These are phyloP conservation scores for Coemansia sp. DNA, from an alignment of 192 early-diverging fungal species.

Conservation along the genomic window DNA sequence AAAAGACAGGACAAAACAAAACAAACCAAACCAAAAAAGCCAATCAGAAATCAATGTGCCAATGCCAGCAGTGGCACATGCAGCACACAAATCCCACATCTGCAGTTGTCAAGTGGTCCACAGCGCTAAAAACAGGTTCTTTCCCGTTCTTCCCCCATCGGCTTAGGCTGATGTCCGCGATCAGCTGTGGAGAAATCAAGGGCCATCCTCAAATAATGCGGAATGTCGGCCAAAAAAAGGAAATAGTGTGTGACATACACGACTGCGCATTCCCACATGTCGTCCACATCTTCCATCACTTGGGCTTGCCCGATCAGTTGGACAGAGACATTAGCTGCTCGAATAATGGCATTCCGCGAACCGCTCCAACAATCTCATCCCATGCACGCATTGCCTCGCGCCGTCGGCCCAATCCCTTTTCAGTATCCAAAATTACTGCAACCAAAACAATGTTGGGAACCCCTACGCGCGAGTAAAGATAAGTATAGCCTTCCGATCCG, in stretches of 20 bases:
- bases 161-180: not conserved
- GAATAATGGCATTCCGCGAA: constrained; percentile 43
- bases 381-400: constrained; percentile 47
- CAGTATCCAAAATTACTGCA: constrained; percentile 40
- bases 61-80: constrained; percentile 6
- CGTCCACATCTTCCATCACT: not conserved
- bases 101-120: not conserved
- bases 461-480: constrained; percentile 47
- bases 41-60: constrained; percentile 12
- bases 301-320: constrained; percentile 9
- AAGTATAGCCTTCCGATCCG: constrained; percentile 42
- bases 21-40: not conserved
- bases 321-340: constrained; percentile 32
- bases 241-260: not conserved
- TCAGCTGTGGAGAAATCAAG: constrained; percentile 4
- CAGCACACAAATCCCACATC: not conserved
- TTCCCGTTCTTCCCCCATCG: not conserved
- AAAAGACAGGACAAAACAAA: not conserved
- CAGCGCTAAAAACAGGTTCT: not conserved
- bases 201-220: not conserved
- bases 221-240: not conserved
- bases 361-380: constrained; percentile 38
- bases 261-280: not conserved
- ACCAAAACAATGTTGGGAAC: constrained; percentile 45
- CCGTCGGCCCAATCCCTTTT: constrained; percentile 39